Percentiles rank a stretch among this genome's conserved stretches.
Evolutionary conservation across 345 rosid species (phyloP).

Genomic region (Ceriops decandra): DNA sequence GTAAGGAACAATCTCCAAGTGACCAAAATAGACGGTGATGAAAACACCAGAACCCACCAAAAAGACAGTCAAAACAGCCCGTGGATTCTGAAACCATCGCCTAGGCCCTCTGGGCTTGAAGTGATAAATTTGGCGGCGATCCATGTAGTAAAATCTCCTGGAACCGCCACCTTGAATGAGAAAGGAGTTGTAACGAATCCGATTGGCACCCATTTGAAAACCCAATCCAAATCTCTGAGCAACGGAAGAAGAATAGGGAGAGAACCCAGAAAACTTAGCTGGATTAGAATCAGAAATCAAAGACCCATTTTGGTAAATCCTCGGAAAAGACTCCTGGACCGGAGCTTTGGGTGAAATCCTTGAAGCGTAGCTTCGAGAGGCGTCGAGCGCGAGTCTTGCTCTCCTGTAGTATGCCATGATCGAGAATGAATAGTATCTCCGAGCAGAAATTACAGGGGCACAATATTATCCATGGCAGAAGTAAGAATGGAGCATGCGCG

Average conservation of each 20-base stretch:
- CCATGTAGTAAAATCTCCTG: constrained; percentile 71
- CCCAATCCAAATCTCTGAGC: constrained; percentile 25
- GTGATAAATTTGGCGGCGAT: constrained; percentile 53
- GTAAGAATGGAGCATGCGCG: no score
- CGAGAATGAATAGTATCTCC: neutral
- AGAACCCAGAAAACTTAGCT: constrained; percentile 40
- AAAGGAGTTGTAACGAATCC: constrained; percentile 23
- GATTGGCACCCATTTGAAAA: constrained; percentile 14
- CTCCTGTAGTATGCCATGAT: constrained; percentile 54
- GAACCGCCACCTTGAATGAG: constrained; percentile 3
- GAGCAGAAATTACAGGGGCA: neutral
- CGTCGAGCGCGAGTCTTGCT: constrained; percentile 41
- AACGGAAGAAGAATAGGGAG: constrained; percentile 12
- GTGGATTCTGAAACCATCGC: constrained; percentile 69
- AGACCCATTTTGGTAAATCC: constrained; percentile 23
- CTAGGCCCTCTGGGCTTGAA: constrained; percentile 68
- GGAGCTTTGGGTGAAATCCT: constrained; percentile 31
- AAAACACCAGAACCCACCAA: constrained; percentile 52
- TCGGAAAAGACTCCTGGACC: constrained; percentile 30
- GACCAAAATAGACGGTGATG: constrained; percentile 58
- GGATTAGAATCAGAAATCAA: constrained; percentile 19
- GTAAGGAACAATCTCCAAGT: constrained; percentile 79
- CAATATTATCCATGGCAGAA: no score
- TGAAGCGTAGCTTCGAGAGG: constrained; percentile 43
- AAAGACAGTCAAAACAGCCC: constrained; percentile 43